A percentile compares a stretch with the other conserved stretches of the same genome.
phyloP scores from a whole-genome alignment of 202 grass and related monocot species.

The Cymbopogon flexuosus region DNA sequence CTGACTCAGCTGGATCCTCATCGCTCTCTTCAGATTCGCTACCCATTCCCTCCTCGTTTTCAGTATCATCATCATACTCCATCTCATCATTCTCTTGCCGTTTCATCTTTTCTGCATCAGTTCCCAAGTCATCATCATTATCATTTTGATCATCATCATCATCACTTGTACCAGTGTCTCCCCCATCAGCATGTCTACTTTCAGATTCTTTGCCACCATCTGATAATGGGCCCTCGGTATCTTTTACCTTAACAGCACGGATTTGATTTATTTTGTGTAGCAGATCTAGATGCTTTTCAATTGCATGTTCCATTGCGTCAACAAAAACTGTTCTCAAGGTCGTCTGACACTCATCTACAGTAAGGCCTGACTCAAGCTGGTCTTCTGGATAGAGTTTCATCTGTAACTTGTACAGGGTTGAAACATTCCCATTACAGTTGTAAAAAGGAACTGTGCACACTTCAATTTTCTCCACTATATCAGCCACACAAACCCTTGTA shows the following conservation, averaged over 20 bases:
- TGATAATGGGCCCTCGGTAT: constrained; percentile 29
- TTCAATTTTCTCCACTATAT: constrained; percentile 70
- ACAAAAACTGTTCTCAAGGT: constrained; percentile 60
- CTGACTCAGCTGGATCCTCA: constrained; percentile 40
- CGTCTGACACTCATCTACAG: constrained; percentile 44
- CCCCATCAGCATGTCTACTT: constrained; percentile 30
- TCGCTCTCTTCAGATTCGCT: constrained; percentile 47
- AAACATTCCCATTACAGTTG: constrained; percentile 53
- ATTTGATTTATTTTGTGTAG: constrained; percentile 71
- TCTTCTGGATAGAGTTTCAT: constrained; percentile 65
- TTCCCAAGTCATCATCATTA: constrained; percentile 59
- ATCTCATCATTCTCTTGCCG: constrained; percentile 65
- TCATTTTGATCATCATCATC: constrained; percentile 52
- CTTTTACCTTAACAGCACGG: constrained; percentile 38
- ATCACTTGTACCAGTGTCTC: constrained; percentile 40
- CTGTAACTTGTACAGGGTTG: constrained; percentile 71
- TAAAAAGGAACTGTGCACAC: constrained; percentile 76
- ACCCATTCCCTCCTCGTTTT: constrained; percentile 22
- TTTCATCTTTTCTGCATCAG: constrained; percentile 63
- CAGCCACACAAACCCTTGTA: constrained; percentile 57
- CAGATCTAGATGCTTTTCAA: constrained; percentile 68
- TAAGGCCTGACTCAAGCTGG: constrained; percentile 47
- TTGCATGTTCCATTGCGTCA: constrained; percentile 70
- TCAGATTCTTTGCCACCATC: constrained; percentile 48
- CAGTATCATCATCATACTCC: constrained; percentile 74